These are phyloP conservation scores for Babesia ovata DNA, from an alignment of 169 alveolate species.

Conservation along the genomic window DNA sequence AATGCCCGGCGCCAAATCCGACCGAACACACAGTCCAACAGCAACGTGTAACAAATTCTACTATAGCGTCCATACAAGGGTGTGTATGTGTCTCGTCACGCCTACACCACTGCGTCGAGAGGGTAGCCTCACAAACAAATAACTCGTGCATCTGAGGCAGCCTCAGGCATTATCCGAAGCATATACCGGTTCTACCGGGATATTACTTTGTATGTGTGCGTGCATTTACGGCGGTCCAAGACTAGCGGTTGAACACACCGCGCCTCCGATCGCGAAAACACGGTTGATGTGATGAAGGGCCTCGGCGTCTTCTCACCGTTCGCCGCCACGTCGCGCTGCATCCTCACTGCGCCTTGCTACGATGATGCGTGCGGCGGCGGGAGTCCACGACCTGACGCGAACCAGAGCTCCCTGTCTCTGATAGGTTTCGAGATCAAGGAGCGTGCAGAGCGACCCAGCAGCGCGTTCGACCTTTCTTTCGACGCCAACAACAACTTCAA, in stretches of 20 bases:
- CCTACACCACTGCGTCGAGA: neutral
- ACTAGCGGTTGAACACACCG: slow-evolving; percentile 19
- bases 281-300: slow-evolving; percentile 47
- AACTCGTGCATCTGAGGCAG: neutral
- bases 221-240: neutral
- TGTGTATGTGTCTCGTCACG: neutral
- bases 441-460: slow-evolving; percentile 1
- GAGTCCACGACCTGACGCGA: slow-evolving; percentile 29
- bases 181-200: slow-evolving; percentile 7
- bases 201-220: slow-evolving; percentile 6
- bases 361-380: slow-evolving; percentile 51
- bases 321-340: slow-evolving; percentile 60
- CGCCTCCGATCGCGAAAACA: neutral
- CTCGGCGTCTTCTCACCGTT: slow-evolving; percentile 65
- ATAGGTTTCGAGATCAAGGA: slow-evolving; percentile 55
- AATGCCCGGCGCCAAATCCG: too few relatives aligned
- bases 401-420: slow-evolving; percentile 34
- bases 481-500: slow-evolving; percentile 37
- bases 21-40: too few relatives aligned
- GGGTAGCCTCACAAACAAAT: slow-evolving; percentile 33
- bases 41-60: too few relatives aligned
- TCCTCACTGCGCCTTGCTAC: slow-evolving; percentile 55
- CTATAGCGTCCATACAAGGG: neutral
- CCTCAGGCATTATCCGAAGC: neutral
- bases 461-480: slow-evolving; percentile 32